Conservation (phyloP, 805 yeast genomes). For the Pichia sporocuriosa region DNA sequence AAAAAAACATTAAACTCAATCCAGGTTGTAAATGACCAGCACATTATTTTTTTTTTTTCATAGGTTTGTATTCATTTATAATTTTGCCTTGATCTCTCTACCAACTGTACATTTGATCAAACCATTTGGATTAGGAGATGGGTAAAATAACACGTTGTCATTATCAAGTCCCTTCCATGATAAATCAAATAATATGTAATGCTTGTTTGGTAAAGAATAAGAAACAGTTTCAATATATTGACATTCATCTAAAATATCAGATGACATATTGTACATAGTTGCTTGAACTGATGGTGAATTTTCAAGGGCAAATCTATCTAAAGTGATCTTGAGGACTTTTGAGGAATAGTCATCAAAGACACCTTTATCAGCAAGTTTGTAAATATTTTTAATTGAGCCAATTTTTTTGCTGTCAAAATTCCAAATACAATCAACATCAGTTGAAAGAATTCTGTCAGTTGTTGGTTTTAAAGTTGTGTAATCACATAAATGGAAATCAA, state of each 20-base stretch:
- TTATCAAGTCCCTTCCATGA: conserved; percentile 78
- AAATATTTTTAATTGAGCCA: conserved; percentile 43
- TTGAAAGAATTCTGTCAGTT: conserved; percentile 76
- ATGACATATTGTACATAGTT: conserved; percentile 90
- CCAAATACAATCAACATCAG: conserved; percentile 77
- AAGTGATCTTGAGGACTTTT: conserved; percentile 60
- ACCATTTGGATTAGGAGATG: conserved; percentile 90
- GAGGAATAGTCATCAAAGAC: conserved; percentile 59
- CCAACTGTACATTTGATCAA: conserved; percentile 82
- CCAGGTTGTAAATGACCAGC: conserved; percentile 13
- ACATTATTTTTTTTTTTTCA: conserved; percentile 10
- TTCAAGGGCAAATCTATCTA: conserved; percentile 75
- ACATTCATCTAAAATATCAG: conserved; percentile 55
- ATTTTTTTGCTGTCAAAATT: conserved; percentile 48
- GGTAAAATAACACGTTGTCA: conserved; percentile 81
- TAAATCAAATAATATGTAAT: conserved; percentile 75
- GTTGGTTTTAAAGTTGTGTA: conserved; percentile 84
- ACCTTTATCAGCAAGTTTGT: conserved; percentile 48
- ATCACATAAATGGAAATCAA: conserved; percentile 80
- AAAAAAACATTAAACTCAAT: not conserved
- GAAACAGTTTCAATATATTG: conserved; percentile 56
- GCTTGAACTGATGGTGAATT: conserved; percentile 94
- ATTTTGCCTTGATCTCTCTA: conserved; percentile 53
- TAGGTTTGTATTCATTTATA: no score
- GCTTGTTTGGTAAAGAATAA: conserved; percentile 85